phyloP scores from a whole-genome alignment of 129 eudicot genomes.

The Flaveria robusta region DNA sequence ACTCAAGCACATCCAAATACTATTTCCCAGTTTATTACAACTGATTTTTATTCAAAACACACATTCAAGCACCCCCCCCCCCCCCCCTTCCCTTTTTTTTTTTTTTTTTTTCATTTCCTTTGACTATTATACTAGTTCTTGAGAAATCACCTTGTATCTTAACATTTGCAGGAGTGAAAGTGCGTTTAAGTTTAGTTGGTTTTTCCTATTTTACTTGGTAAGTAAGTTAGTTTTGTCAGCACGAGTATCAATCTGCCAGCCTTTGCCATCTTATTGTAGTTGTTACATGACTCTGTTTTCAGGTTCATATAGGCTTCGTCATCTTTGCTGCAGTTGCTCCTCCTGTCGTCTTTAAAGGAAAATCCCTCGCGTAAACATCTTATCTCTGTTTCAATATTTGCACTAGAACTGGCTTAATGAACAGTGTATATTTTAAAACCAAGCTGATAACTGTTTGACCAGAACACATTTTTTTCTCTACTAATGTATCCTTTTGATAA shows the following conservation, averaged over 20 bases:
- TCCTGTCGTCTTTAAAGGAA: conserved; percentile 89
- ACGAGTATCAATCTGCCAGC: no score
- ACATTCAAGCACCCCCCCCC: no score
- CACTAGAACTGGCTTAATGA: background rate
- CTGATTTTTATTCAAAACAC: no score
- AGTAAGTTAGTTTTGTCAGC: conserved; percentile 9
- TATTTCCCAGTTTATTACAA: no score
- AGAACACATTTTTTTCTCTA: background rate
- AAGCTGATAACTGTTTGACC: background rate
- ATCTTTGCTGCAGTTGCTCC: conserved; percentile 95
- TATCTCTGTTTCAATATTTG: background rate
- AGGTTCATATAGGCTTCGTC: conserved; percentile 79
- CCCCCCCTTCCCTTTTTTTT: no score
- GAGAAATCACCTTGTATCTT: conserved; percentile 3
- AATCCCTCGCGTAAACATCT: conserved; percentile 79
- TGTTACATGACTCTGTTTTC: conserved; percentile 13
- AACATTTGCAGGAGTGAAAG: conserved; percentile 68
- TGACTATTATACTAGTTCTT: no score
- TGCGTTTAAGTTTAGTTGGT: conserved; percentile 79
- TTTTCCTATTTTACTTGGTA: conserved; percentile 83
- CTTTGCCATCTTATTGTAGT: background rate
- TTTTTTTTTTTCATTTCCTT: no score
- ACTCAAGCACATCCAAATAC: no score
- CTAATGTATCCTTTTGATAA: background rate
- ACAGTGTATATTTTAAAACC: background rate